These are phyloP conservation scores for Verticillium isaacii DNA, from an alignment of 2,329 filamentous ascomycete genomes.

Conservation along the genomic window DNA sequence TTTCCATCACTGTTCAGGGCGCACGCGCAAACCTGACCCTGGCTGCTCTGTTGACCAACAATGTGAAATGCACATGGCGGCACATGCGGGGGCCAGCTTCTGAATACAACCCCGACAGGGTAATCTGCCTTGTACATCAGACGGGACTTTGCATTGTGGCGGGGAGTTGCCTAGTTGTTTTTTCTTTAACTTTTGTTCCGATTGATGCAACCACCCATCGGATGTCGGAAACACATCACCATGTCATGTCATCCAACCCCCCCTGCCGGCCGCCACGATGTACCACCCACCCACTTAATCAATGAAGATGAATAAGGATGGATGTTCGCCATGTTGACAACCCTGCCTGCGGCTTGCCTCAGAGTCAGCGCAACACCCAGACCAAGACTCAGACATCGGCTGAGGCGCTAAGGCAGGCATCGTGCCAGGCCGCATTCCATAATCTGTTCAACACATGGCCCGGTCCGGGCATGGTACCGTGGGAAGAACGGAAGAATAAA, in stretches of 20 bases:
- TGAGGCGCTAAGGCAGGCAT: too few relatives aligned
- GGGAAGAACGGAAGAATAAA: background rate
- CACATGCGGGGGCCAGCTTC: too few relatives aligned
- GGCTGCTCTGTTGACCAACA: too few relatives aligned
- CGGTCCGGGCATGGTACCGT: background rate
- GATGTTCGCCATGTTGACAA: background rate
- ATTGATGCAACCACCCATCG: constrained; percentile 1
- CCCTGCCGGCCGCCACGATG: background rate
- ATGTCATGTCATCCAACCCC: background rate
- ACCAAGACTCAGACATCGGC: too few relatives aligned
- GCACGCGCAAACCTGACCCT: too few relatives aligned
- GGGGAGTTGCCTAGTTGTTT: too few relatives aligned
- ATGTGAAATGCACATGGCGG: too few relatives aligned
- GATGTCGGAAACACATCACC: background rate
- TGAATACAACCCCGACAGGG: too few relatives aligned
- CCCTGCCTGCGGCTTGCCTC: background rate
- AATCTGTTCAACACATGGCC: background rate
- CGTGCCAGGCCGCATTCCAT: background rate
- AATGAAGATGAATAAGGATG: background rate
- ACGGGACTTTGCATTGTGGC: too few relatives aligned
- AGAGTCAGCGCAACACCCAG: background rate
- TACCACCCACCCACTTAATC: background rate
- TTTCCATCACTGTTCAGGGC: too few relatives aligned
- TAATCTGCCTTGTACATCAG: too few relatives aligned
- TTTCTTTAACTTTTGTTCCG: background rate